Conservation (phyloP, 345 rosid species). For the Aurinia saxatilis region DNA sequence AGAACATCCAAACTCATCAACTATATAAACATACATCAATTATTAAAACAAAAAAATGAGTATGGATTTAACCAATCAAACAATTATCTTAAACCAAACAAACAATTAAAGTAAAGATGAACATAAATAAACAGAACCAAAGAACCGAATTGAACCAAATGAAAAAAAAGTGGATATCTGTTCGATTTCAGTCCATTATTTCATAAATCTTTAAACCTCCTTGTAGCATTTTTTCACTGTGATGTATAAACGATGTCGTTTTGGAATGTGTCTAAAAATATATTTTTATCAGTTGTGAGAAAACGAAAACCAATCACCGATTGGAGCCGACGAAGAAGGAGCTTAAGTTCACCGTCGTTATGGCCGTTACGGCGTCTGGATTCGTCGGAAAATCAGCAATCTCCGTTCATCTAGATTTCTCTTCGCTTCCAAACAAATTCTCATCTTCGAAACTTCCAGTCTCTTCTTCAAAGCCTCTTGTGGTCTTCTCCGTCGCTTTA, state of each 20-base stretch:
- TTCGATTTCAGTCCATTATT: too few species aligned
- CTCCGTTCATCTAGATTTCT: constrained; percentile 20
- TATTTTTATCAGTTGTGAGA: constrained; percentile 2
- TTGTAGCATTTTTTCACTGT: too few species aligned
- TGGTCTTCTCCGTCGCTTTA: constrained; percentile 23
- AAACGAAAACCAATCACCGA: neutral
- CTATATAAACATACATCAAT: too few species aligned
- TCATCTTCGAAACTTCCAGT: constrained; percentile 20
- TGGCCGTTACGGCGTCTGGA: constrained; percentile 38
- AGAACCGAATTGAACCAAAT: too few species aligned
- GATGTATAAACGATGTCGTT: neutral
- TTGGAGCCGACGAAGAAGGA: neutral
- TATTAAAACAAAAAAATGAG: too few species aligned
- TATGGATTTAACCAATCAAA: too few species aligned
- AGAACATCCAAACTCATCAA: too few species aligned
- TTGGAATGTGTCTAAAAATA: constrained; percentile 2
- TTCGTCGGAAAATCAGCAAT: constrained; percentile 20
- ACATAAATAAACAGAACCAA: too few species aligned
- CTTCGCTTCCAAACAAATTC: constrained; percentile 19
- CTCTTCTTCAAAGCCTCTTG: constrained; percentile 14
- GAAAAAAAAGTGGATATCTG: too few species aligned
- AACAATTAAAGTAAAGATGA: too few species aligned
- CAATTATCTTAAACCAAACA: too few species aligned
- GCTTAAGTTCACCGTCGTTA: constrained; percentile 11
- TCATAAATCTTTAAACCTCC: too few species aligned